Conservation (phyloP, 176 grass and related monocot species). For the Stipa capillata region DNA sequence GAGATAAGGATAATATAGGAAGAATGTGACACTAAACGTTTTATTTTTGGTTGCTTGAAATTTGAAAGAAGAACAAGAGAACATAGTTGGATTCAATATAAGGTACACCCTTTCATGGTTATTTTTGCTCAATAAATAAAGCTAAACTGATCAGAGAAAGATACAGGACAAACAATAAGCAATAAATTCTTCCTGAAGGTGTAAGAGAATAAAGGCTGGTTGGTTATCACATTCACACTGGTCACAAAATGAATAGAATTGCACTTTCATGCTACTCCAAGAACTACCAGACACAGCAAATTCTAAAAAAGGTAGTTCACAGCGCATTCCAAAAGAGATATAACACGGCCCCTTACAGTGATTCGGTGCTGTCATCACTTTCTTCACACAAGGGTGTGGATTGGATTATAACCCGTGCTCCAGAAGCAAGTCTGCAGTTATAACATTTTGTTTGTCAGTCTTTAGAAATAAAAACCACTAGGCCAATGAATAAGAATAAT, state of each 20-base stretch:
- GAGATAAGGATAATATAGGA: background rate
- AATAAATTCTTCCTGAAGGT: constrained; percentile 19
- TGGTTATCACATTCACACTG: constrained; percentile 34
- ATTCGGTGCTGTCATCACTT: constrained; percentile 67
- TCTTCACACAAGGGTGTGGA: constrained; percentile 59
- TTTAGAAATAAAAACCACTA: background rate
- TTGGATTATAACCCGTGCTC: constrained; percentile 91
- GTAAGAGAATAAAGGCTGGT: constrained; percentile 23
- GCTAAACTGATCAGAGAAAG: background rate
- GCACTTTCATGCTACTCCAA: constrained; percentile 23
- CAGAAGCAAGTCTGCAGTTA: constrained; percentile 91
- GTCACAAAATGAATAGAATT: constrained; percentile 35
- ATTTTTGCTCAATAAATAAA: background rate
- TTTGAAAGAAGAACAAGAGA: too few relatives aligned
- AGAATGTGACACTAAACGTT: background rate
- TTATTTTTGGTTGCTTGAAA: too few relatives aligned
- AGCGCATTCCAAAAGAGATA: constrained; percentile 32
- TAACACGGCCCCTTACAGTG: constrained; percentile 39
- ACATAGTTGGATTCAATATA: too few relatives aligned
- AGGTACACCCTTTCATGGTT: background rate
- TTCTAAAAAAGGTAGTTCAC: constrained; percentile 9
- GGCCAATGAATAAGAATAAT: background rate
- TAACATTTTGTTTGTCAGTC: constrained; percentile 27
- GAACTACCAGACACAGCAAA: constrained; percentile 23
- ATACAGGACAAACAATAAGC: background rate